Evolutionary conservation across 2,329 filamentous ascomycete species (phyloP), one percentile per base, ranked within the genome.

Genomic region (Fusarium hostae): DNA sequence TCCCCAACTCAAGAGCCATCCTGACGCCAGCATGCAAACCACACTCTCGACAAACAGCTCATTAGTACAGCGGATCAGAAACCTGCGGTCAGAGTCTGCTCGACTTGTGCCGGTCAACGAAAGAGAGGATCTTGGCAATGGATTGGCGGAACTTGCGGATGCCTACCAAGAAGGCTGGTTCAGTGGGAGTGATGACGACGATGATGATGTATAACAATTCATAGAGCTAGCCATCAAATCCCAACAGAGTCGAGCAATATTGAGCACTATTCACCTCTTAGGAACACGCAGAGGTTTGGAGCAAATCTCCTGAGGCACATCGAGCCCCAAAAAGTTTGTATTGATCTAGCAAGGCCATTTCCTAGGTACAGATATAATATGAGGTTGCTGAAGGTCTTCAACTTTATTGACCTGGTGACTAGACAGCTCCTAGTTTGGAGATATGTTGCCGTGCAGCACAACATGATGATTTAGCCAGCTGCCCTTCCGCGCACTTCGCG

Each of bases 111-210:
- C 86, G 0, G 75, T 95, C 6, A 94, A 97, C 66, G 95, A 98
- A 77, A 88, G 95, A 44, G 96, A 99, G 81, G 85, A 86, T 5
- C 84, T 98, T n/a, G 89, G 90, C 48, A 96, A 97, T 77, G 90
- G 92, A 16, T 84, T 99, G 41, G 90, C 92, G 28, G 91, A 93
- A 66, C 90, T 98, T 76, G 91, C 92, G 3, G 95, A 97, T 77
- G 93, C 93, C 66, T 98, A 98, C 79, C 90, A 94, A 74, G 93
- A 96, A 68, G 94, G 94, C 3, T 97, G 94, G 93, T 90, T 90
- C 16, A 94, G 92, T 76, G 94, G 90, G 28, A 91, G 89, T 63
- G 92, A 93, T 74, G 86, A 90, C 12, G 91, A 89, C 24, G 90
- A 94, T 63, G 91, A 94, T 55, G 85, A 88, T 34, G 51, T 79